Base-by-base conservation (phyloP, 2,329 filamentous ascomycete species). In the Diaporthe citriasiana region DNA sequence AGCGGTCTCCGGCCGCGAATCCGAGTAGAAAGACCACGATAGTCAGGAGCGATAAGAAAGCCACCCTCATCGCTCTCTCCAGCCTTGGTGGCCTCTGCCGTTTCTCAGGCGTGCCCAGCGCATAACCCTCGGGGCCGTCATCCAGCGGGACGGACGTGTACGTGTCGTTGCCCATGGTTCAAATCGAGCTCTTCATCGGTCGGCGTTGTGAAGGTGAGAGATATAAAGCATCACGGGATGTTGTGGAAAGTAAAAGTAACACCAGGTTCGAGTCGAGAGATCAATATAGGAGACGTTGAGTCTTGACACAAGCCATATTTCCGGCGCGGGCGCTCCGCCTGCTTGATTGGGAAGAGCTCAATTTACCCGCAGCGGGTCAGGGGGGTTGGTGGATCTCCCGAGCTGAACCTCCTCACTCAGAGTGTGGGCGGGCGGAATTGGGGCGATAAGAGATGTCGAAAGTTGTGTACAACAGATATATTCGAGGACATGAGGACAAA, bases 1-100 rank as follows among this genome's bases (percentile, higher is more conserved):
- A 69, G 19, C 70, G 42, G 8, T 73, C 56, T 8, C 74, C 74
- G 1, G 65, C 71, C 60, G 56, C 35, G 12, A 75, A 73, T 4
- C 74, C 71, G n/a, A 75, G n/a, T 3, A 69, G 7, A 25, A 75
- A 50, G 1, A 53, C 47, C 15, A 71, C 33, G 4, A 75, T 30
- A 3, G 65, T 25, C 38, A 74, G 30, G 19, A 68, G 50, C 5
- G 56, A 22, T 10, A 69, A 6, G 4, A 60, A 51, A 1, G 70
- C 59, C 53, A 42, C 25, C 9, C 45, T 66, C 38, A 45, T 60
- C 35, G 40, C 60, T 33, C 22, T 56, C 33, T 75, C 72, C 30
- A 71, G 55, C 27, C 68, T 45, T 12, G 53, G 57, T 4, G 42
- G 33, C 38, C 51, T 55, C 45, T 47, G 63, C 25, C 42, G 47